These are phyloP conservation scores for Amaranthus palmeri DNA, from an alignment of 148 eudicot genomes.

Conservation along the genomic window DNA sequence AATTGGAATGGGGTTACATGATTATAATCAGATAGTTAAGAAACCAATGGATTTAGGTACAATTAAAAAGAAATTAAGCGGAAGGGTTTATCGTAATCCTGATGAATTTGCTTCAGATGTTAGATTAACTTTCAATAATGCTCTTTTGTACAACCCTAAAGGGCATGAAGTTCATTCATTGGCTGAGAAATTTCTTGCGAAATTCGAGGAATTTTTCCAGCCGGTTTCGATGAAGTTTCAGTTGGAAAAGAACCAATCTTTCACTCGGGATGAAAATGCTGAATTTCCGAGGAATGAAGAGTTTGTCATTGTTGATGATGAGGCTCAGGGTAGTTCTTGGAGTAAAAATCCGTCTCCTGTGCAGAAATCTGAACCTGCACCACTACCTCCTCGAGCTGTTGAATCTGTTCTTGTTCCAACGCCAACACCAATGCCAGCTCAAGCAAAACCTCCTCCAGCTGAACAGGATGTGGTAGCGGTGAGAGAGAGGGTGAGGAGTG, in stretches of 20 bases:
- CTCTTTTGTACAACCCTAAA: constrained; percentile 65
- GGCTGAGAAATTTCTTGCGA: constrained; percentile 44
- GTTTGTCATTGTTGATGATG: constrained; percentile 29
- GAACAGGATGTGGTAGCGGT: constrained; percentile 18
- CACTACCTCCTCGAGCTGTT: constrained; percentile 14
- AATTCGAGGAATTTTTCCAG: constrained; percentile 52
- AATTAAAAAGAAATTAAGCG: constrained; percentile 30
- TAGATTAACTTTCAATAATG: constrained; percentile 68
- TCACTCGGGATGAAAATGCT: background rate
- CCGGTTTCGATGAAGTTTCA: constrained; percentile 43
- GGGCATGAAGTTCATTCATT: constrained; percentile 56
- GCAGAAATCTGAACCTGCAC: constrained; percentile 8
- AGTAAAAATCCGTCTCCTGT: constrained; percentile 40
- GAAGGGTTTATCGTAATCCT: constrained; percentile 40
- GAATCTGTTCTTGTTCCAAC: constrained; percentile 2
- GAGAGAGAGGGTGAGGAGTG: constrained; percentile 21
- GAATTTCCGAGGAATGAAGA: constrained; percentile 10
- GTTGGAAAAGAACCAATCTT: constrained; percentile 18
- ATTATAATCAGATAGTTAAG: constrained; percentile 41
- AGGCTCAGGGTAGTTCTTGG: constrained; percentile 60
- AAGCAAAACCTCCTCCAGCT: background rate
- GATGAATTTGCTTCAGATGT: constrained; percentile 63
- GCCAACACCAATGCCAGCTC: background rate
- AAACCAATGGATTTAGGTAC: constrained; percentile 69
- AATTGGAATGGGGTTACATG: constrained; percentile 30